These are phyloP conservation scores for Diaporthe batatas DNA, from an alignment of 2,329 filamentous ascomycete species.

Conservation along the genomic window DNA sequence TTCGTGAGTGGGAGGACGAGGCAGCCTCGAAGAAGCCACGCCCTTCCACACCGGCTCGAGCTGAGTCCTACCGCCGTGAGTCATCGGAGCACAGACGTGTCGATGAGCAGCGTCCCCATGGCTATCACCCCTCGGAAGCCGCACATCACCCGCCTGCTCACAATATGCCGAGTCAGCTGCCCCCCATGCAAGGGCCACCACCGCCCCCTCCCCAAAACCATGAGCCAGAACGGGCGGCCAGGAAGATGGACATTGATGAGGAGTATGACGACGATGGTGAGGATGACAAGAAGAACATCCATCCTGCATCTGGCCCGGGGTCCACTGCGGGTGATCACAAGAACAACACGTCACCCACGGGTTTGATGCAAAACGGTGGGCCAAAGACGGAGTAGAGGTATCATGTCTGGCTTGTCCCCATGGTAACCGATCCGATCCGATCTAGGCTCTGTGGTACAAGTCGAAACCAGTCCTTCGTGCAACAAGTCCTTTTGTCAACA, in stretches of 20 bases:
- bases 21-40: conserved; percentile 84
- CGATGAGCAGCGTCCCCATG: conserved; percentile 74
- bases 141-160: conserved; percentile 84
- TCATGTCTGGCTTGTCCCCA: not conserved
- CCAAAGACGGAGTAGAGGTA: conserved; percentile 37
- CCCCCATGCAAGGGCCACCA: conserved; percentile 73
- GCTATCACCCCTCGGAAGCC: conserved; percentile 92
- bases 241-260: conserved; percentile 97
- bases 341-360: conserved; percentile 60
- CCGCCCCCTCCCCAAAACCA: conserved; percentile 62
- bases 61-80: conserved; percentile 79
- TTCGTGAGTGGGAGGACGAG: conserved; percentile 94
- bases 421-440: not conserved
- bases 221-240: conserved; percentile 85
- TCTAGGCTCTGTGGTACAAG: not conserved
- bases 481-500: conserved; percentile 14
- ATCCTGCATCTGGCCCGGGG: conserved; percentile 53
- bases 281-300: conserved; percentile 77
- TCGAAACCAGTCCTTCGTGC: not conserved
- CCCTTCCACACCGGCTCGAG: conserved; percentile 77
- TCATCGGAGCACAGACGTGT: conserved; percentile 79
- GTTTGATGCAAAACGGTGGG: conserved; percentile 40
- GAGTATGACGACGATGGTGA: conserved; percentile 96
- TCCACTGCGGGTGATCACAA: conserved; percentile 67
- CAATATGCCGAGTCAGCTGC: conserved; percentile 69